A percentile compares a stretch with the other conserved stretches of the same genome.
Conservation (phyloP, 805 yeast genomes). For the Tetrapisispora iriomotensis region DNA sequence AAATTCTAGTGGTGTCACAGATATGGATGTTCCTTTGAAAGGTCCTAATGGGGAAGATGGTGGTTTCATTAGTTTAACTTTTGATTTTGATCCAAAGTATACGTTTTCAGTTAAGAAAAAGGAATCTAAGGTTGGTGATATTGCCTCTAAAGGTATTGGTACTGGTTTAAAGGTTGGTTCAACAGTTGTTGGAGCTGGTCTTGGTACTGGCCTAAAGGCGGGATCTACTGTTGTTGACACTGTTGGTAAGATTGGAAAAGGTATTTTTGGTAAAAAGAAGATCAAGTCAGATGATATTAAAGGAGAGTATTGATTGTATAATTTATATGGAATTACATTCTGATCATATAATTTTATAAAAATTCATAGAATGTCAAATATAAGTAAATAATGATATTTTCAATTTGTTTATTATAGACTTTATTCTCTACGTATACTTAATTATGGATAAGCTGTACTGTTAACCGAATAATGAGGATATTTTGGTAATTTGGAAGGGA, state of each 20-base stretch:
- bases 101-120: conserved; percentile 37
- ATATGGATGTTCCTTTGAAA: conserved; percentile 37
- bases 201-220: conserved; percentile 32
- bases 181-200: conserved; percentile 35
- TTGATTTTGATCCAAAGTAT: conserved; percentile 63
- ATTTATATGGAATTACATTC: too few relatives aligned
- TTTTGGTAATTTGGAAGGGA: conserved; percentile 43
- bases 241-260: conserved; percentile 21
- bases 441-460: too few relatives aligned
- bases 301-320: neutral
- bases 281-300: conserved; percentile 1
- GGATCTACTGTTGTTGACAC: conserved; percentile 33
- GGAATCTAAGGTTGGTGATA: conserved; percentile 35
- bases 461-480: neutral
- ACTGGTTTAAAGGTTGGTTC: conserved; percentile 38
- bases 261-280: conserved; percentile 10
- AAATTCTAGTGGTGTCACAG: conserved; percentile 36
- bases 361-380: too few relatives aligned
- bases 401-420: neutral
- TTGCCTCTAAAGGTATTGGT: conserved; percentile 41
- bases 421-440: too few relatives aligned
- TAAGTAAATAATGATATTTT: neutral
- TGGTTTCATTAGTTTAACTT: conserved; percentile 53
- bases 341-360: too few relatives aligned
- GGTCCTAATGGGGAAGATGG: conserved; percentile 35